phyloP scores from a whole-genome alignment of 2,329 filamentous ascomycete species.

The Hypoxylon sp. region DNA sequence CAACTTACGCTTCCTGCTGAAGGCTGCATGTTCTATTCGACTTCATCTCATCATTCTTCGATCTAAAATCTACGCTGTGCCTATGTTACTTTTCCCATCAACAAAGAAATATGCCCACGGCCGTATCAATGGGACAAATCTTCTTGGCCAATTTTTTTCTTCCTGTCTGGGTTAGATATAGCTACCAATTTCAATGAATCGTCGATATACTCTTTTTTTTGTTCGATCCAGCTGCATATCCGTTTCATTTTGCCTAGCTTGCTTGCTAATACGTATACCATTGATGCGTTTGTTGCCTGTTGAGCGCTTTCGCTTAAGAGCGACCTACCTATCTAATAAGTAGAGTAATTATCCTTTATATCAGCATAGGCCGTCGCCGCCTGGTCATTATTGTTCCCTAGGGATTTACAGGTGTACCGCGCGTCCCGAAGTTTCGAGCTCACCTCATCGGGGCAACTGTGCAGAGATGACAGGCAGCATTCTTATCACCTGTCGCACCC shows the following conservation, averaged over 20 bases:
- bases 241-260: constrained; percentile 35
- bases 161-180: constrained; percentile 22
- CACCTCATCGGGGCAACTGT: constrained; percentile 45
- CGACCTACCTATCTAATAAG: constrained; percentile 4
- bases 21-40: constrained; percentile 54
- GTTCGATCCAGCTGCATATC: constrained; percentile 28
- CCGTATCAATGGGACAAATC: constrained; percentile 6
- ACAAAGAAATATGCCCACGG: constrained; percentile 33
- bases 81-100: constrained; percentile 17
- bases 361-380: constrained; percentile 26
- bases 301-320: constrained; percentile 20
- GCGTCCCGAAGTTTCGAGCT: constrained; percentile 43
- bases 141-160: constrained; percentile 10
- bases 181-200: constrained; percentile 24
- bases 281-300: constrained; percentile 37
- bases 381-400: constrained; percentile 27
- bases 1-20: constrained; percentile 51
- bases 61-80: constrained; percentile 37
- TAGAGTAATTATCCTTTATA: constrained; percentile 21
- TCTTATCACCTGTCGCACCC: constrained; percentile 46
- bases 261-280: constrained; percentile 29
- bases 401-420: constrained; percentile 39
- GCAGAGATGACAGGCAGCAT: constrained; percentile 46
- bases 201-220: constrained; percentile 24
- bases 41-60: constrained; percentile 54